These are phyloP conservation scores for Kwoniella sp. DNA, from an alignment of 768 basidiomycete species.

Conservation along the genomic window DNA sequence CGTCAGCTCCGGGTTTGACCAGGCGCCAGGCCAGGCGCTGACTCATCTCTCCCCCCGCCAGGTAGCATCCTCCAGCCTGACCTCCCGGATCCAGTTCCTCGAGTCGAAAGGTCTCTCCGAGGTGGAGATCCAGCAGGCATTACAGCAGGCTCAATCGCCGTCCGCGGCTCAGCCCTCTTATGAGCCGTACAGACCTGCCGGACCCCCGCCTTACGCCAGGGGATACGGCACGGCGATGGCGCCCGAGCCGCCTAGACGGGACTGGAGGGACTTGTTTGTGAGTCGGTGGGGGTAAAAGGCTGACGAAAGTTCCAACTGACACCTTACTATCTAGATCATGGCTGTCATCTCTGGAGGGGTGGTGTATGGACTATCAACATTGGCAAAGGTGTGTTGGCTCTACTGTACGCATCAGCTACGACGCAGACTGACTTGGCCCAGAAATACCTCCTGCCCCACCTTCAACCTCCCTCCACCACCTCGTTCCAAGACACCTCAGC, in stretches of 20 bases:
- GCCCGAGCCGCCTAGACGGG: constrained; percentile 61
- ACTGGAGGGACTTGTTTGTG: constrained; percentile 98
- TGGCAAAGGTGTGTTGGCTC: constrained; percentile 63
- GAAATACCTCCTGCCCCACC: constrained; percentile 88
- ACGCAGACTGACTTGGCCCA: constrained; percentile 43
- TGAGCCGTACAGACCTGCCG: too few species aligned
- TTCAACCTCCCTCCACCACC: constrained; percentile 78
- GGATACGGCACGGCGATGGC: constrained; percentile 29
- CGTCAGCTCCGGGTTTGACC: too few species aligned
- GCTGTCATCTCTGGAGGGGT: constrained; percentile 82
- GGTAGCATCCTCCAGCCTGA: constrained; percentile 71
- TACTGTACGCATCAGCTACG: background rate
- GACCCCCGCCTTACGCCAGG: too few species aligned
- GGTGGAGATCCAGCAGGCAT: constrained; percentile 77
- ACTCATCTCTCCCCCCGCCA: too few species aligned
- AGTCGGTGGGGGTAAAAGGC: constrained; percentile 44
- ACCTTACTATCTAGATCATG: constrained; percentile 92
- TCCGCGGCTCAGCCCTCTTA: constrained; percentile 8
- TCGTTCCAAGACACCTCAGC: constrained; percentile 85
- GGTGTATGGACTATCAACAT: constrained; percentile 69
- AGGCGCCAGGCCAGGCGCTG: background rate
- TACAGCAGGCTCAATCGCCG: constrained; percentile 55
- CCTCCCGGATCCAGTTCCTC: constrained; percentile 87
- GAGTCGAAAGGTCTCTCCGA: constrained; percentile 84
- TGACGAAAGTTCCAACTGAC: background rate